phyloP scores from a whole-genome alignment of 176 grass and related monocot species.

The Phoenix dactylifera region DNA sequence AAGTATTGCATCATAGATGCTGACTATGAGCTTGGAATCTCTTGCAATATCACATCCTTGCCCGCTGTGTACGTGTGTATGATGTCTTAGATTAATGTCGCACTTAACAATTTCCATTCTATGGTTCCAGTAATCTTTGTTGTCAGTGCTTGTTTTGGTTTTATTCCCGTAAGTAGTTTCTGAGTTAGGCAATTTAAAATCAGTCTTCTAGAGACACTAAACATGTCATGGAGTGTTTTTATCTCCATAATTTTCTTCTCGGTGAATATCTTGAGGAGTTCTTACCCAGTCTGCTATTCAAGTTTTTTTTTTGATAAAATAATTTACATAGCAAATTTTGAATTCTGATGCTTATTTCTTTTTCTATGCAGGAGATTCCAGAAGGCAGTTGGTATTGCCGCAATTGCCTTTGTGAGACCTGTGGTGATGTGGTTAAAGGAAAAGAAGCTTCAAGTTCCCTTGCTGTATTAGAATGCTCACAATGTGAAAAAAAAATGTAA shows the following conservation, averaged over 20 bases:
- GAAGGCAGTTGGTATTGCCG: slow-evolving; percentile 84
- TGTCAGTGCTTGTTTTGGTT: too few relatives aligned
- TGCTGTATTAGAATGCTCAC: slow-evolving; percentile 47
- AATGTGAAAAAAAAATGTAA: slow-evolving; percentile 75
- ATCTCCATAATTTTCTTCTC: not conserved
- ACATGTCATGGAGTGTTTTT: not conserved
- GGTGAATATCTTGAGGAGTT: not conserved
- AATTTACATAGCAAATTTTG: not conserved
- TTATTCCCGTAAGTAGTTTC: too few relatives aligned
- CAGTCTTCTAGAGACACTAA: too few relatives aligned
- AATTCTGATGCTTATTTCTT: not conserved
- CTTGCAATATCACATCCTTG: too few relatives aligned
- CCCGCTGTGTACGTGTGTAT: too few relatives aligned
- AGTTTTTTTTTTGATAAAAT: not conserved
- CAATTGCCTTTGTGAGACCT: slow-evolving; percentile 58
- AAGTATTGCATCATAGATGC: too few relatives aligned
- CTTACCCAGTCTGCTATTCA: not conserved
- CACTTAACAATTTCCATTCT: too few relatives aligned
- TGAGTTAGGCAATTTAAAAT: too few relatives aligned
- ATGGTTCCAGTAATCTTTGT: too few relatives aligned
- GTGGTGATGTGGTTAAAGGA: slow-evolving; percentile 40
- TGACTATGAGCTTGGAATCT: too few relatives aligned
- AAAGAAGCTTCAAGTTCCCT: slow-evolving; percentile 37
- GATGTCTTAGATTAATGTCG: too few relatives aligned
- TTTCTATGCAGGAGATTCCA: slow-evolving; percentile 50